phyloP scores from a whole-genome alignment of 306 rosid genomes.

The Sesbania bispinosa region DNA sequence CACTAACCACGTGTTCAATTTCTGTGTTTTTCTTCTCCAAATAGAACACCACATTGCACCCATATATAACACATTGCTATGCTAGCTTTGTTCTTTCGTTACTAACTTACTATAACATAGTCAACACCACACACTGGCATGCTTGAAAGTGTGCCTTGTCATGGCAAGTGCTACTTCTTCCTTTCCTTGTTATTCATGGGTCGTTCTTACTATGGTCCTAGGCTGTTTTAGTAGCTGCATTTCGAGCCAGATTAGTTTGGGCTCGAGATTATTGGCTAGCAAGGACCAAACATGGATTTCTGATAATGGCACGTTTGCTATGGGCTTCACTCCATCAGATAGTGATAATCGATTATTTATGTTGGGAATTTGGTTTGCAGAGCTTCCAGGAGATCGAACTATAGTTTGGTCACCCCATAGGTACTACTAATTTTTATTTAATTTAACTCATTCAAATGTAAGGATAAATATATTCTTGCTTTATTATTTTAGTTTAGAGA shows the following conservation, averaged over 20 bases:
- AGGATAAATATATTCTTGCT: no score
- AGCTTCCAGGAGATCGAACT: slow-evolving; percentile 75
- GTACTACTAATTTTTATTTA: slow-evolving; percentile 19
- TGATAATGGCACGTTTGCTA: slow-evolving; percentile 78
- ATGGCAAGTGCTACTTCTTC: slow-evolving; percentile 29
- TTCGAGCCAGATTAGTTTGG: slow-evolving; percentile 51
- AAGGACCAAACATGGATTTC: slow-evolving; percentile 55
- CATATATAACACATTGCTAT: slow-evolving; percentile 16
- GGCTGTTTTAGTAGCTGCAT: slow-evolving; percentile 25
- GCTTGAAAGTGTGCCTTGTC: not conserved
- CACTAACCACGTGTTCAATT: slow-evolving; percentile 39
- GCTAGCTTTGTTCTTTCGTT: slow-evolving; percentile 12
- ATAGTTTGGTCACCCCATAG: slow-evolving; percentile 78
- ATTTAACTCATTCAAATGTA: no score
- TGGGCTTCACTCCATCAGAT: slow-evolving; percentile 62
- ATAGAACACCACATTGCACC: slow-evolving; percentile 13
- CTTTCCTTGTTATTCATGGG: not conserved
- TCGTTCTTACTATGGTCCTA: slow-evolving; percentile 25
- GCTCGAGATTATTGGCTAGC: slow-evolving; percentile 60
- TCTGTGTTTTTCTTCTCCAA: slow-evolving; percentile 10
- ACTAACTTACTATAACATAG: not conserved
- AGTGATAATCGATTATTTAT: slow-evolving; percentile 27
- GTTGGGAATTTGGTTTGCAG: slow-evolving; percentile 77
- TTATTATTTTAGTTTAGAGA: no score
- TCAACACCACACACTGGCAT: not conserved